Evolutionary conservation across 805 yeast species (phyloP).

Genomic region (Jamesozyma jinghongensis): DNA sequence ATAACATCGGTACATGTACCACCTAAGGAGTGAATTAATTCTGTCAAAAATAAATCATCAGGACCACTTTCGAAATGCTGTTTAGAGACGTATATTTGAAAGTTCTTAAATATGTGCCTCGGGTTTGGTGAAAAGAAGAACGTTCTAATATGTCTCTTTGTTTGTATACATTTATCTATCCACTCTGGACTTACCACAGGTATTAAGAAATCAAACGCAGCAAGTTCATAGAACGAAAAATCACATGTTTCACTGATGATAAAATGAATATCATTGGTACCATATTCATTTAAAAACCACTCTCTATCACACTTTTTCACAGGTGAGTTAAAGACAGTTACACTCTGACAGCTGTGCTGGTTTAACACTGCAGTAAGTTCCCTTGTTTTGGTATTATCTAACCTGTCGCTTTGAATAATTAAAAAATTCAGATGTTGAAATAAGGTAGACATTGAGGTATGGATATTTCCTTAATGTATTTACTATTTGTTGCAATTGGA

Average conservation of each 20-base stretch:
- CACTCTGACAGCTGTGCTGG: constrained; percentile 1
- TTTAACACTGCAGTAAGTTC: neutral
- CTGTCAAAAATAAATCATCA: constrained; percentile 61
- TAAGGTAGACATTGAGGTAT: neutral
- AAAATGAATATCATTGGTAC: constrained; percentile 15
- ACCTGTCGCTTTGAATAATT: constrained; percentile 8
- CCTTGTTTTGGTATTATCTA: neutral
- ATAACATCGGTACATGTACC: constrained; percentile 58
- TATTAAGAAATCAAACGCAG: constrained; percentile 23
- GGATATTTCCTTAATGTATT: too few relatives aligned
- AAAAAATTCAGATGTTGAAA: constrained; percentile 19
- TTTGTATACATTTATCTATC: constrained; percentile 17
- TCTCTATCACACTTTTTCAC: neutral
- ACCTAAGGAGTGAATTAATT: constrained; percentile 52
- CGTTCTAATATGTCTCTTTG: constrained; percentile 19
- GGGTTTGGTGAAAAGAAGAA: constrained; percentile 60
- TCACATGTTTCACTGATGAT: constrained; percentile 16
- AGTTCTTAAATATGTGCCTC: constrained; percentile 49
- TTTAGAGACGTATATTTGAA: constrained; percentile 41
- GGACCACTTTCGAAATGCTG: constrained; percentile 38
- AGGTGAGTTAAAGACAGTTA: neutral
- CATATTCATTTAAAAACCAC: constrained; percentile 13
- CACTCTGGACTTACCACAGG: constrained; percentile 26
- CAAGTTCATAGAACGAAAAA: constrained; percentile 24
- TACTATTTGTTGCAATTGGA: neutral